phyloP scores from a whole-genome alignment of 371 early-diverging fungal species.

The Coemansia sp. region DNA sequence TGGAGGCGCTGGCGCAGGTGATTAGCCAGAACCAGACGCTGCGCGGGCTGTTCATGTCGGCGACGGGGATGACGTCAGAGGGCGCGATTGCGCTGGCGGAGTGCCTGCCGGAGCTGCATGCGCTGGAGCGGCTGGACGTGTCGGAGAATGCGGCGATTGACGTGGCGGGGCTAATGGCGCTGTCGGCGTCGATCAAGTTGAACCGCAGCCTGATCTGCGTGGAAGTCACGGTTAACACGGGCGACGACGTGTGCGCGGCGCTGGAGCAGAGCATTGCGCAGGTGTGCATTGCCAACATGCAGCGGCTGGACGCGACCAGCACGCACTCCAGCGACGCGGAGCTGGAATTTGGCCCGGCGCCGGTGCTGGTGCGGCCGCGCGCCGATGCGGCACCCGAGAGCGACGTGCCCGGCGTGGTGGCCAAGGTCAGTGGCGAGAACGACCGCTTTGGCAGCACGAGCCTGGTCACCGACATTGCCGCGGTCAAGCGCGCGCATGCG shows the following conservation, averaged over 20 bases:
- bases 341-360: slow-evolving; percentile 27
- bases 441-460: slow-evolving; percentile 31
- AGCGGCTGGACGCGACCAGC: slow-evolving; percentile 44
- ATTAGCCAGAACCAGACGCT: slow-evolving; percentile 65
- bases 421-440: slow-evolving; percentile 35
- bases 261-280: slow-evolving; percentile 68
- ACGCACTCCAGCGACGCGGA: slow-evolving; percentile 4
- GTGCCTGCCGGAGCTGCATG: slow-evolving; percentile 69
- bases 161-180: slow-evolving; percentile 73
- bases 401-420: slow-evolving; percentile 24
- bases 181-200: slow-evolving; percentile 70
- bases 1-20: slow-evolving; percentile 61
- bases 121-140: slow-evolving; percentile 68
- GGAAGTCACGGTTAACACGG: slow-evolving; percentile 69
- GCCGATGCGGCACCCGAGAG: slow-evolving; percentile 34
- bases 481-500: slow-evolving; percentile 25
- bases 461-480: slow-evolving; percentile 37
- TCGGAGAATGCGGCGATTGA: slow-evolving; percentile 70
- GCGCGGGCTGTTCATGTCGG: slow-evolving; percentile 61
- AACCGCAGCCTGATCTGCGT: slow-evolving; percentile 69
- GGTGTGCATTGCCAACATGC: slow-evolving; percentile 68
- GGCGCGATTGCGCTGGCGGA: slow-evolving; percentile 79
- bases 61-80: slow-evolving; percentile 63
- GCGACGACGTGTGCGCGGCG: slow-evolving; percentile 65
- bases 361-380: slow-evolving; percentile 22